phyloP scores from a whole-genome alignment of 1,284 basidiomycete genomes.

The Ganoderma sinense region DNA sequence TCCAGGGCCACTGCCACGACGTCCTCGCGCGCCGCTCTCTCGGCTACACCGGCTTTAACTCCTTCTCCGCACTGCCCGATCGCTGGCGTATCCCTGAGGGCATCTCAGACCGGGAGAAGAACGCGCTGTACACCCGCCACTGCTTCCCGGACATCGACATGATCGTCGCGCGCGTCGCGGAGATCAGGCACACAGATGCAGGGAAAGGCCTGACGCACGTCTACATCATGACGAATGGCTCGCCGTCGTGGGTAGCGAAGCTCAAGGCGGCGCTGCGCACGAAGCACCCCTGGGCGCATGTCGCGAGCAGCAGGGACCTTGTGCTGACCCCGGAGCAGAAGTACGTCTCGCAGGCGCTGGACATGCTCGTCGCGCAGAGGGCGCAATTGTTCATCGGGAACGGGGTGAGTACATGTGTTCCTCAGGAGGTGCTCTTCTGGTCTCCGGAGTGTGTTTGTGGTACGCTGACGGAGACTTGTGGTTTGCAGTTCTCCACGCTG shows the following conservation, averaged over 20 bases:
- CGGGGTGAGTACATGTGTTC: conserved; percentile 44
- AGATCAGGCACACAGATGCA: conserved; percentile 35
- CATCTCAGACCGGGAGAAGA: conserved; percentile 33
- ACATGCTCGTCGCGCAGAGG: conserved; percentile 53
- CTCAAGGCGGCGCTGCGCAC: conserved; percentile 37
- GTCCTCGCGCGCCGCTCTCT: conserved; percentile 50
- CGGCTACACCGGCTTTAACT: conserved; percentile 51
- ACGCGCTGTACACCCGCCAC: conserved; percentile 42
- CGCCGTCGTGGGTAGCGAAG: conserved; percentile 38
- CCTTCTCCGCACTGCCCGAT: conserved; percentile 48
- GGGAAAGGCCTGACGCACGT: conserved; percentile 36
- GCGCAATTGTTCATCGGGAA: conserved; percentile 56
- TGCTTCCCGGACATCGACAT: conserved; percentile 52
- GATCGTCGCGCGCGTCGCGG: conserved; percentile 47
- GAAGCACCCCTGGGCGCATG: conserved; percentile 32
- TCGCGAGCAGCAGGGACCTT: conserved; percentile 46
- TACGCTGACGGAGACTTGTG: not conserved
- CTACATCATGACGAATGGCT: conserved; percentile 49
- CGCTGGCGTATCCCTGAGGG: conserved; percentile 42
- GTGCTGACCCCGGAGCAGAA: conserved; percentile 47
- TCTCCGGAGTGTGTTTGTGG: not conserved
- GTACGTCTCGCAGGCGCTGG: conserved; percentile 47
- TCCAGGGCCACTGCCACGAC: conserved; percentile 55
- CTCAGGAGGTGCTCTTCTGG: too few species aligned
- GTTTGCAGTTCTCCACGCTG: conserved; percentile 62